A percentile compares a stretch with the other conserved stretches of the same genome.
These are phyloP conservation scores for Magnusiomyces paraingens DNA, from an alignment of 1,139 yeast genomes.

Conservation along the genomic window DNA sequence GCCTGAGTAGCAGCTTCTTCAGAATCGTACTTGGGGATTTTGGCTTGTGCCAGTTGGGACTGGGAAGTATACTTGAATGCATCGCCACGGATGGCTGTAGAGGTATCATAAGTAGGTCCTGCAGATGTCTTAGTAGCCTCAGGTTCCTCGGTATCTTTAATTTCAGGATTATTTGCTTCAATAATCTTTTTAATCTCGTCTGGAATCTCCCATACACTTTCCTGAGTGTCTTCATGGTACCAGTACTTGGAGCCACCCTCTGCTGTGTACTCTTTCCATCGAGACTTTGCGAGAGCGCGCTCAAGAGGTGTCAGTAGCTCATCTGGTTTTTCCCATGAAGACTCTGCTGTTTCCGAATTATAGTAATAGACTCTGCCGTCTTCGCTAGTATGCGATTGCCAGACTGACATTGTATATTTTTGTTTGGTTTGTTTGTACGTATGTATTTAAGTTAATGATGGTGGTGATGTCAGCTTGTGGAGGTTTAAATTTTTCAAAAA, in stretches of 20 bases:
- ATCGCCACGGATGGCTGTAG: conserved; percentile 5
- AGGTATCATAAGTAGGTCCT: neutral
- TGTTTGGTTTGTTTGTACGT: too few relatives aligned
- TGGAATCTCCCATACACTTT: conserved; percentile 81
- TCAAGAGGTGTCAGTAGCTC: conserved; percentile 35
- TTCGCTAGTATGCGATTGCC: conserved; percentile 63
- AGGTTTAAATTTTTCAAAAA: too few relatives aligned
- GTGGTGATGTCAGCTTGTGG: too few relatives aligned
- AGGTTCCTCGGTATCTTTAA: conserved; percentile 11
- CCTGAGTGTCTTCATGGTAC: conserved; percentile 56
- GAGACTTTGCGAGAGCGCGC: conserved; percentile 33
- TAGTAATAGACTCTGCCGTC: conserved; percentile 70
- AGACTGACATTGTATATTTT: conserved; percentile 26
- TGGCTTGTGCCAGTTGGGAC: conserved; percentile 14
- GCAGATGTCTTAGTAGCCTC: neutral
- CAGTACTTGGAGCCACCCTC: conserved; percentile 71
- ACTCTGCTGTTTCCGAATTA: conserved; percentile 56
- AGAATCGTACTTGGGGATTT: conserved; percentile 1
- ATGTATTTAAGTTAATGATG: too few relatives aligned
- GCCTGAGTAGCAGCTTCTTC: conserved; percentile 39
- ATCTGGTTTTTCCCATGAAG: conserved; percentile 79
- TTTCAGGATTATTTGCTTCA: conserved; percentile 14
- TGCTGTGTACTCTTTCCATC: conserved; percentile 61
- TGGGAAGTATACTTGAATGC: conserved; percentile 12
- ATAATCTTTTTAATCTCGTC: conserved; percentile 29